Evolutionary conservation across 805 yeast species (phyloP).

Genomic region (Torulaspora microellipsoides): DNA sequence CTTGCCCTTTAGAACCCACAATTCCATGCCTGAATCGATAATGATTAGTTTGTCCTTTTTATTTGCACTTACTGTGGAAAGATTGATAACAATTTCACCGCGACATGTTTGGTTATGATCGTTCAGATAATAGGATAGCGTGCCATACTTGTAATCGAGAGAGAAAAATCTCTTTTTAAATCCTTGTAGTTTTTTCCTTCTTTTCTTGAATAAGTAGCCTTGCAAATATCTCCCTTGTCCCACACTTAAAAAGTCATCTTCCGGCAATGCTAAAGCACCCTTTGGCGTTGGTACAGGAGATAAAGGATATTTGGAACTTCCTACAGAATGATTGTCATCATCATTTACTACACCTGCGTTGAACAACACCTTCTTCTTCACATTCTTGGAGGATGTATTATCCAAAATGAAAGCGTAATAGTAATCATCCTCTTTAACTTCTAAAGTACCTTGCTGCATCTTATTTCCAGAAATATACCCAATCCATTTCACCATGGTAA

Average conservation of each 20-base stretch:
- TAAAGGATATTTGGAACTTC: constrained; percentile 14
- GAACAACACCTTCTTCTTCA: constrained; percentile 75
- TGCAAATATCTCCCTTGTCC: constrained; percentile 65
- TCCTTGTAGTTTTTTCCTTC: constrained; percentile 81
- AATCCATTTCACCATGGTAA: constrained; percentile 48
- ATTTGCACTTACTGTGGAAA: constrained; percentile 79
- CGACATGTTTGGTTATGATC: constrained; percentile 63
- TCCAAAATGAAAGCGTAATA: constrained; percentile 83
- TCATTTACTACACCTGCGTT: constrained; percentile 40
- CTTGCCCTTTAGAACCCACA: constrained; percentile 79
- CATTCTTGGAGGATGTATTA: constrained; percentile 83
- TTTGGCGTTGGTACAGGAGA: constrained; percentile 15
- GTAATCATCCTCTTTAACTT: constrained; percentile 59
- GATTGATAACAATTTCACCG: constrained; percentile 85
- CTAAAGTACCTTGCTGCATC: constrained; percentile 55
- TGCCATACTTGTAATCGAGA: constrained; percentile 75
- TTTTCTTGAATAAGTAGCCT: constrained; percentile 72
- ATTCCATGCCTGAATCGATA: constrained; percentile 92
- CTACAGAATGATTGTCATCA: constrained; percentile 14
- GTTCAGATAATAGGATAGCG: constrained; percentile 74
- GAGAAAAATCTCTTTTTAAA: constrained; percentile 81
- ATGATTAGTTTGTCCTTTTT: constrained; percentile 61
- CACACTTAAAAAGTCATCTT: constrained; percentile 20
- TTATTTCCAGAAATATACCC: constrained; percentile 59
- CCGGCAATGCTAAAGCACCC: constrained; percentile 18